Percentiles rank a stretch among this genome's conserved stretches.
These are phyloP conservation scores for Phyllostachys edulis DNA, from an alignment of 176 grass and related monocot genomes.

Conservation along the genomic window DNA sequence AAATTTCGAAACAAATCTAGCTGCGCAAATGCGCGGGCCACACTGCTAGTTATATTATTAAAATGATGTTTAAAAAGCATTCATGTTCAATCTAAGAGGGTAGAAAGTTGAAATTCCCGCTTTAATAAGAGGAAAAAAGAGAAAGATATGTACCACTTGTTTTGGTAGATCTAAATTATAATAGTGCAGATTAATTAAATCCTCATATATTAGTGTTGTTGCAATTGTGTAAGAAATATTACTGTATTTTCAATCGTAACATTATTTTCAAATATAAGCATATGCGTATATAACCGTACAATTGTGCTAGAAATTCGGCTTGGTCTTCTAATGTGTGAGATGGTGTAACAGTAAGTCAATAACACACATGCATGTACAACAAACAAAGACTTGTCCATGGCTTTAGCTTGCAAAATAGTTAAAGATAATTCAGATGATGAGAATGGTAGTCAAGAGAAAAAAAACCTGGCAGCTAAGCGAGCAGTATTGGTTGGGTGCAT, in stretches of 20 bases:
- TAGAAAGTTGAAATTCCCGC: neutral
- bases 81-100: neutral
- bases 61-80: neutral
- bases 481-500: neutral
- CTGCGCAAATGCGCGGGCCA: too few relatives aligned
- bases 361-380: neutral
- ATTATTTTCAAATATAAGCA: neutral
- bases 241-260: neutral
- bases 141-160: neutral
- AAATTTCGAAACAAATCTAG: too few relatives aligned
- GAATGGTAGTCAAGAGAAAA: neutral
- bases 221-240: too few relatives aligned
- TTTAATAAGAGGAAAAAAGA: neutral
- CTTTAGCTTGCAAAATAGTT: neutral
- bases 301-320: neutral
- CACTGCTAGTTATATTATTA: too few relatives aligned
- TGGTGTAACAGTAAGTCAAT: neutral
- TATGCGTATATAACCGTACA: neutral
- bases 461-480: constrained; percentile 26
- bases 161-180: neutral
- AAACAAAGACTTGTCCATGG: too few relatives aligned
- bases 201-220: too few relatives aligned
- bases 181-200: neutral
- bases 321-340: neutral
- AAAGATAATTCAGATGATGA: neutral